Evolutionary conservation across 208 protist genomes (phyloP).

Genomic region (Tritrichomonas musculus): DNA sequence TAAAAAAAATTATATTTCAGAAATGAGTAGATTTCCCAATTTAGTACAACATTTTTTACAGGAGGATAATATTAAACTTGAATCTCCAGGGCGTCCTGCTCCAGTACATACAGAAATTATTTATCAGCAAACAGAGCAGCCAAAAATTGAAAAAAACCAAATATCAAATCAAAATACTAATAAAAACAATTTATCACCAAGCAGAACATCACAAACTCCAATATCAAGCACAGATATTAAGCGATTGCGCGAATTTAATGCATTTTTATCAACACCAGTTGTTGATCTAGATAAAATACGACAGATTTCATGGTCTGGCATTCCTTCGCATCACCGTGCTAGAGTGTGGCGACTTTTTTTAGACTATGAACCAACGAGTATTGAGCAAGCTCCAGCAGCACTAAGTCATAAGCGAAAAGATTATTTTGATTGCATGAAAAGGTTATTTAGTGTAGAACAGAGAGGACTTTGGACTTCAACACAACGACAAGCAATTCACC

Average conservation of each 20-base stretch:
- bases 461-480: neutral
- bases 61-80: too few relatives aligned
- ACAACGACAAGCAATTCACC: neutral
- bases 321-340: neutral
- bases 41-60: too few relatives aligned
- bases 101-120: too few relatives aligned
- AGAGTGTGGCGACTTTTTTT: constrained; percentile 10
- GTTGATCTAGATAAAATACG: neutral
- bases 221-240: too few relatives aligned
- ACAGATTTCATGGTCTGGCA: neutral
- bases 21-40: too few relatives aligned
- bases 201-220: too few relatives aligned
- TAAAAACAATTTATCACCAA: too few relatives aligned
- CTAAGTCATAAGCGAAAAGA: neutral
- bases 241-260: neutral
- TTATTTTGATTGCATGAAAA: neutral
- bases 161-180: too few relatives aligned
- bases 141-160: too few relatives aligned
- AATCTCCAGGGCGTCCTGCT: too few relatives aligned
- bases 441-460: neutral
- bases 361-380: neutral
- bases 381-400: neutral
- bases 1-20: too few relatives aligned
- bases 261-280: neutral
- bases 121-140: too few relatives aligned